Evolutionary conservation across 805 yeast species (phyloP).

Genomic region (Jamesozyma jinghongensis): DNA sequence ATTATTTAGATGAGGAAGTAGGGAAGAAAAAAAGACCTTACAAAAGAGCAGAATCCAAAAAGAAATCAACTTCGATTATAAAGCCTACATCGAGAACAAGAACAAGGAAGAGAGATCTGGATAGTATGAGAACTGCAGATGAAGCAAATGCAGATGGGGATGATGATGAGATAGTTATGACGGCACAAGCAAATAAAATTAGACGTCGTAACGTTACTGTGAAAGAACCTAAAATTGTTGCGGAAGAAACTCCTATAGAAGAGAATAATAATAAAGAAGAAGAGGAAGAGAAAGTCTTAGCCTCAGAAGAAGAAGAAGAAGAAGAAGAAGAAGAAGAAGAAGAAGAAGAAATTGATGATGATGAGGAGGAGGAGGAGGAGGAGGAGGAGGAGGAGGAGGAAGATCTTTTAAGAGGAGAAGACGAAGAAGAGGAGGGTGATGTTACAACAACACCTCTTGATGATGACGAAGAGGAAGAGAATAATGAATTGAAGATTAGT

Average conservation of each 20-base stretch:
- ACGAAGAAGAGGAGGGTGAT: conserved; percentile 3
- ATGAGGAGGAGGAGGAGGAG: conserved; percentile 12
- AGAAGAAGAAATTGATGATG: conserved; percentile 16
- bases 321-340: conserved; percentile 15
- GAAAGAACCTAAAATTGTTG: not conserved
- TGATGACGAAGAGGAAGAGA: conserved; percentile 9
- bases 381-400: conserved; percentile 16
- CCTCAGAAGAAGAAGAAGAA: conserved; percentile 7
- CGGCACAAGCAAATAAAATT: too few relatives aligned
- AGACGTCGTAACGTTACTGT: too few relatives aligned
- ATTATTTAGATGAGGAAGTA: not conserved
- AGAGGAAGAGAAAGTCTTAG: not conserved
- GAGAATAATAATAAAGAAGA: conserved; percentile 4
- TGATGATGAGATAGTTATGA: conserved; percentile 1
- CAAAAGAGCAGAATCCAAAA: not conserved
- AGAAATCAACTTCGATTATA: not conserved
- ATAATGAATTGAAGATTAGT: conserved; percentile 14
- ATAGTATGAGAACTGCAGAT: conserved; percentile 9
- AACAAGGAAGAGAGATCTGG: conserved; percentile 13
- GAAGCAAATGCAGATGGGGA: conserved; percentile 8
- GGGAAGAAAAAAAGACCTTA: not conserved
- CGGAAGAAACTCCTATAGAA: conserved; percentile 7
- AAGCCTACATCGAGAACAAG: conserved; percentile 12
- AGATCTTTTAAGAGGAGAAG: conserved; percentile 11
- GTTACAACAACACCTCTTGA: too few relatives aligned